Evolutionary conservation across 2,329 filamentous ascomycete species (phyloP).

Genomic region (Truncatella angustata): DNA sequence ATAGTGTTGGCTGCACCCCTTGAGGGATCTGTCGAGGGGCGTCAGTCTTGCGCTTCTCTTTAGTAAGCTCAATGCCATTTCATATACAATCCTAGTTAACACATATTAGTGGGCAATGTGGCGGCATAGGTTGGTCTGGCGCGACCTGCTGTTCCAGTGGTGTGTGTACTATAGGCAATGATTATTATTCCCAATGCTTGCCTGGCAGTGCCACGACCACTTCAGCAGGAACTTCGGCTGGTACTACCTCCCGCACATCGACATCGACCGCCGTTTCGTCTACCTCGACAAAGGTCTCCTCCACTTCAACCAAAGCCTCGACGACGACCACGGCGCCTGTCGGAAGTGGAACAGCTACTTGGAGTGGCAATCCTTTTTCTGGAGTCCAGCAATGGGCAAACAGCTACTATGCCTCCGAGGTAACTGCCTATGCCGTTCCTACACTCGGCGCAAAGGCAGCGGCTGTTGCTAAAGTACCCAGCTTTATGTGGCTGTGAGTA

Average conservation of each 20-base stretch:
- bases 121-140: slow-evolving; percentile 42
- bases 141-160: slow-evolving; percentile 42
- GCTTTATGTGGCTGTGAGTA: slow-evolving; percentile 50
- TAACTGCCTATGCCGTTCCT: slow-evolving; percentile 57
- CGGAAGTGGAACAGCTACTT: slow-evolving; percentile 36
- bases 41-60: slow-evolving; percentile 33
- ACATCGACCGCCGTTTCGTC: not conserved
- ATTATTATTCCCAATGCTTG: slow-evolving; percentile 38
- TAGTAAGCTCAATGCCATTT: slow-evolving; percentile 27
- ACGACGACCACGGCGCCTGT: slow-evolving; percentile 13
- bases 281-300: not conserved
- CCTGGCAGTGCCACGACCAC: slow-evolving; percentile 32
- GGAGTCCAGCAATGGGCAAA: slow-evolving; percentile 53
- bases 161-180: slow-evolving; percentile 32
- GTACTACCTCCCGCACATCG: too few relatives aligned
- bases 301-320: not conserved
- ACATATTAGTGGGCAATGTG: slow-evolving; percentile 36
- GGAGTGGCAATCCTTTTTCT: slow-evolving; percentile 53
- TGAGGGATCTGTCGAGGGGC: slow-evolving; percentile 33
- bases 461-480: slow-evolving; percentile 50
- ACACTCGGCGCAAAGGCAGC: slow-evolving; percentile 55
- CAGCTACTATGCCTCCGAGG: slow-evolving; percentile 53
- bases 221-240: not conserved
- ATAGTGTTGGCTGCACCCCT: slow-evolving; percentile 39
- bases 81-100: slow-evolving; percentile 7